Percentiles rank a stretch among this genome's conserved stretches.
Conservation (phyloP, 164 flowering plant species). For the Liriodendron chinense region DNA sequence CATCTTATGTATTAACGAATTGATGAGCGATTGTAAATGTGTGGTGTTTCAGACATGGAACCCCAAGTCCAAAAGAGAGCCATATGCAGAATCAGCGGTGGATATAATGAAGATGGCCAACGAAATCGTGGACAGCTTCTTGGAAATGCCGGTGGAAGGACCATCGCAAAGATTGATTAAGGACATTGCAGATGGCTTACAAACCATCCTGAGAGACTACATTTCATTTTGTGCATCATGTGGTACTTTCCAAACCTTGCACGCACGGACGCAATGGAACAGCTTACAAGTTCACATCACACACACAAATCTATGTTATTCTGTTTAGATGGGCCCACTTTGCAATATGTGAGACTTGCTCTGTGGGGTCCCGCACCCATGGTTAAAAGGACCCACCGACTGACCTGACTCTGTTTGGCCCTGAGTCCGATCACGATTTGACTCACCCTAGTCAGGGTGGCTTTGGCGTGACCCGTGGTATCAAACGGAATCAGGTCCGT, state of each 20-base stretch:
- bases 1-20: neutral
- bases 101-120: conserved; percentile 60
- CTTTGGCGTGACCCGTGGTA: no score
- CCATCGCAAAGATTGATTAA: conserved; percentile 53
- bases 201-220: conserved; percentile 61
- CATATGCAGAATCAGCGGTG: conserved; percentile 74
- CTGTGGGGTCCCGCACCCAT: no score
- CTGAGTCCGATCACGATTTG: no score
- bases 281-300: neutral
- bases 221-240: conserved; percentile 64
- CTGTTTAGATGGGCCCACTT: no score
- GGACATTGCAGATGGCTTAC: conserved; percentile 69
- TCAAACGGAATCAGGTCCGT: no score
- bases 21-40: neutral
- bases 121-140: conserved; percentile 67
- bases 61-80: conserved; percentile 83
- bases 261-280: no score
- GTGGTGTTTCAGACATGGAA: conserved; percentile 73
- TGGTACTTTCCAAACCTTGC: conserved; percentile 53
- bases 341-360: no score
- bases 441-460: no score
- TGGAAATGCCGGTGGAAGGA: conserved; percentile 52
- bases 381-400: no score
- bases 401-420: no score
- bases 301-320: no score